phyloP scores from a whole-genome alignment of 2,329 filamentous ascomycete species.

The Hypoxylon sp. region DNA sequence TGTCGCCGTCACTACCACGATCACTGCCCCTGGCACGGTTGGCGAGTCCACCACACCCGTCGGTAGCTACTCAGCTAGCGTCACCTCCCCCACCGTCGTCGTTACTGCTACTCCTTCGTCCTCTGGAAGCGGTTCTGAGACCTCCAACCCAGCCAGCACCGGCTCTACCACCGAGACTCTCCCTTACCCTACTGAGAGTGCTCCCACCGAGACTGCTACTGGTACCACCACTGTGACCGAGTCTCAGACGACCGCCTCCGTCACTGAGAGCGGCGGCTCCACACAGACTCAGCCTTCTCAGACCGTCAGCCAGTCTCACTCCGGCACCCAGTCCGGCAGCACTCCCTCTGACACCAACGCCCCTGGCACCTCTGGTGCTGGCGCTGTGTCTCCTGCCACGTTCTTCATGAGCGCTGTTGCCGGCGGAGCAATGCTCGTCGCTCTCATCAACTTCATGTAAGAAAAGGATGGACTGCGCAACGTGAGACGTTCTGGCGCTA shows the following conservation, averaged over 20 bases:
- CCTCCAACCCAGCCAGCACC: conserved; percentile 9
- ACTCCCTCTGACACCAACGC: conserved; percentile 27
- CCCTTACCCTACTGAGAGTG: conserved; percentile 7
- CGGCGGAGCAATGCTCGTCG: conserved; percentile 29
- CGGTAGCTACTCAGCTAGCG: conserved; percentile 13
- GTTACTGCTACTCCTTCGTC: conserved; percentile 27
- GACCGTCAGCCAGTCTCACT: conserved; percentile 26
- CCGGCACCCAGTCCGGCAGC: conserved; percentile 23
- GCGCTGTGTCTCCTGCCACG: conserved; percentile 25
- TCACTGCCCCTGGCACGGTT: conserved; percentile 32
- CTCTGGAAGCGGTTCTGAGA: conserved; percentile 12
- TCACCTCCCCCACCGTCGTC: conserved; percentile 15
- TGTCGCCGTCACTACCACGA: conserved; percentile 39
- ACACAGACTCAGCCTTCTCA: conserved; percentile 22
- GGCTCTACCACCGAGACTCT: conserved; percentile 2
- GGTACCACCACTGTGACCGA: conserved; percentile 19
- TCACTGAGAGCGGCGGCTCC: conserved; percentile 16
- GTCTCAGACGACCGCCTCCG: neutral
- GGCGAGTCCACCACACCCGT: conserved; percentile 29
- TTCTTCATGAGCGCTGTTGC: conserved; percentile 30
- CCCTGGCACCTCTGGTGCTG: conserved; percentile 31
- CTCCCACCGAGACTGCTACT: conserved; percentile 14
- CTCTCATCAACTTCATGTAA: conserved; percentile 33
- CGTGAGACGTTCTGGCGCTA: conserved; percentile 9
- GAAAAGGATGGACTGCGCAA: neutral